These are phyloP conservation scores for Colletotrichum lentis DNA, from an alignment of 2,329 filamentous ascomycete species.

Conservation along the genomic window DNA sequence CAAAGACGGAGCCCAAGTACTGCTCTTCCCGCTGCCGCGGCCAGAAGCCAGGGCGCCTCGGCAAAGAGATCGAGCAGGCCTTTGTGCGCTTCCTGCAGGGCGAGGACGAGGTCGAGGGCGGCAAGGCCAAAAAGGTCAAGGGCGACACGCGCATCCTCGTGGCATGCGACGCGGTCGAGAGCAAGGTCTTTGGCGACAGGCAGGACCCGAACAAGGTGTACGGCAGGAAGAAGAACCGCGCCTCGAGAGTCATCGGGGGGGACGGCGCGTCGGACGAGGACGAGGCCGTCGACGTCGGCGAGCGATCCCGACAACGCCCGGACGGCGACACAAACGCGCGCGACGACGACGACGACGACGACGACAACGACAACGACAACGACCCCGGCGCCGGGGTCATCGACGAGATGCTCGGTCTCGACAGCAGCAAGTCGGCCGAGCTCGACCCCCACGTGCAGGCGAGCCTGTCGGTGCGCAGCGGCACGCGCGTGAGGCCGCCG, in stretches of 20 bases:
- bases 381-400: conserved; percentile 31
- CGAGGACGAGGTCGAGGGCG: conserved; percentile 31
- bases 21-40: conserved; percentile 64
- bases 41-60: conserved; percentile 58
- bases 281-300: conserved; percentile 44
- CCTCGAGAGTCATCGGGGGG: conserved; percentile 49
- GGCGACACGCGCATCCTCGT: conserved; percentile 61
- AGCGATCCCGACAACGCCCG: conserved; percentile 38
- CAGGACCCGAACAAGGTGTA: conserved; percentile 46
- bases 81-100: conserved; percentile 52
- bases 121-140: conserved; percentile 49
- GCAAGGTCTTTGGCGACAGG: conserved; percentile 45
- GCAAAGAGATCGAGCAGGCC: conserved; percentile 60
- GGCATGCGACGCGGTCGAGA: conserved; percentile 59
- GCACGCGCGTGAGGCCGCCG: conserved; percentile 48
- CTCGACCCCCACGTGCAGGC: conserved; percentile 53
- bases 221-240: conserved; percentile 55
- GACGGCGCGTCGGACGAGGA: conserved; percentile 32
- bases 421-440: conserved; percentile 44
- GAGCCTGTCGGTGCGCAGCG: conserved; percentile 49
- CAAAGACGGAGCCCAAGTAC: conserved; percentile 54
- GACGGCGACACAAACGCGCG: too few relatives aligned
- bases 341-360: conserved; percentile 45
- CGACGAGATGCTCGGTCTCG: conserved; percentile 29
- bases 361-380: conserved; percentile 47